Percentiles rank a stretch among this genome's conserved stretches.
phyloP scores from a whole-genome alignment of 129 eudicot species.

The Helianthus tuberosus region DNA sequence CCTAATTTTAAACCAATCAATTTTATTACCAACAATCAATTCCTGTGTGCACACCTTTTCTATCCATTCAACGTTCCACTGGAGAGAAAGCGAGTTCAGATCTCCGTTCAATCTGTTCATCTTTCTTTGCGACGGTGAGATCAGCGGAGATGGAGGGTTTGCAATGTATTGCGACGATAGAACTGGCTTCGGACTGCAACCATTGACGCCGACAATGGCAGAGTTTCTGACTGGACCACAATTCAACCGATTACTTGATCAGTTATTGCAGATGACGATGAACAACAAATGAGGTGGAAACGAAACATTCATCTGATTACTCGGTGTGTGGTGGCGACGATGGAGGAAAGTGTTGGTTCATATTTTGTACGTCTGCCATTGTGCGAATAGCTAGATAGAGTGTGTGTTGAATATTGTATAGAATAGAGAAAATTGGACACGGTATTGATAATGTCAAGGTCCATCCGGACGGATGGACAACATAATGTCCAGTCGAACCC shows the following conservation, averaged over 20 bases:
- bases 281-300: constrained; percentile 41
- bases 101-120: constrained; percentile 45
- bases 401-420: too few relatives aligned
- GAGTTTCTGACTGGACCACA: constrained; percentile 70
- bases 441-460: too few relatives aligned
- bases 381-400: too few relatives aligned
- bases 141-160: constrained; percentile 42
- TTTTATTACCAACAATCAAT: constrained; percentile 13
- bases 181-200: constrained; percentile 62
- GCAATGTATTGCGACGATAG: constrained; percentile 67
- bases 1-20: too few relatives aligned
- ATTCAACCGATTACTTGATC: constrained; percentile 68
- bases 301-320: constrained; percentile 50
- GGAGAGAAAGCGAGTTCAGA: constrained; percentile 45
- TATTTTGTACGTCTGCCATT: too few relatives aligned
- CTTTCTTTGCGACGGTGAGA: constrained; percentile 38
- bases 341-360: too few relatives aligned
- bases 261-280: constrained; percentile 63
- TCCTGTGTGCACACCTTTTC: background rate
- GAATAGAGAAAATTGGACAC: too few relatives aligned
- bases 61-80: background rate
- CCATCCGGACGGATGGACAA: too few relatives aligned
- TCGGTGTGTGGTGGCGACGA: too few relatives aligned
- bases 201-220: constrained; percentile 64
- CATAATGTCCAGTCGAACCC: too few relatives aligned